These are phyloP conservation scores for Schizophyllum amplum DNA, from an alignment of 1,284 basidiomycete species.

Conservation along the genomic window DNA sequence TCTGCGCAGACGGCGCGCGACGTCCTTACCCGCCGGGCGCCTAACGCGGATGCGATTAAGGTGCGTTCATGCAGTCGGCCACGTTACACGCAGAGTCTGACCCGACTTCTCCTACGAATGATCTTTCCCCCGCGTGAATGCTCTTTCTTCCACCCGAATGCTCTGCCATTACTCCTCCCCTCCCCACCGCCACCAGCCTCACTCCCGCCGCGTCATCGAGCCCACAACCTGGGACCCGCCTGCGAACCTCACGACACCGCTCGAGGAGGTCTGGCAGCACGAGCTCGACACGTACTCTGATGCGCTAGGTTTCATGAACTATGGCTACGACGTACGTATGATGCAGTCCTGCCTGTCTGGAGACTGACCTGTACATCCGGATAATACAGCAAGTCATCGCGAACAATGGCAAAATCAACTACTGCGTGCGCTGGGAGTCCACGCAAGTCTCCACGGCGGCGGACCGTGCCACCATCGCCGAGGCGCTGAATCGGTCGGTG, in stretches of 20 bases:
- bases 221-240: slow-evolving; percentile 10
- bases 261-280: slow-evolving; percentile 11
- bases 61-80: background rate
- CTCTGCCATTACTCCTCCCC: background rate
- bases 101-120: too few species aligned
- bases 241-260: slow-evolving; percentile 5
- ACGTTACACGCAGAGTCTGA: too few species aligned
- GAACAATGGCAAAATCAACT: slow-evolving; percentile 7
- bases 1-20: background rate
- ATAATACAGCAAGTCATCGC: slow-evolving; percentile 5
- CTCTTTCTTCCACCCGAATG: too few species aligned
- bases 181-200: background rate
- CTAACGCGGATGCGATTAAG: background rate
- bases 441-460: slow-evolving; percentile 1
- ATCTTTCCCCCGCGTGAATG: too few species aligned
- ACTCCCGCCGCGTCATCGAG: background rate
- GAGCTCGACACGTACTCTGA: slow-evolving; percentile 5
- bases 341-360: background rate
- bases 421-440: slow-evolving; percentile 10
- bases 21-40: background rate
- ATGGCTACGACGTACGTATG: slow-evolving; percentile 4
- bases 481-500: slow-evolving; percentile 3
- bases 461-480: slow-evolving; percentile 3
- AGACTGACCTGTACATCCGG: background rate
- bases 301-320: slow-evolving; percentile 8